Conservation (phyloP, 2,329 filamentous ascomycete genomes). For the Apiospora arundinis region DNA sequence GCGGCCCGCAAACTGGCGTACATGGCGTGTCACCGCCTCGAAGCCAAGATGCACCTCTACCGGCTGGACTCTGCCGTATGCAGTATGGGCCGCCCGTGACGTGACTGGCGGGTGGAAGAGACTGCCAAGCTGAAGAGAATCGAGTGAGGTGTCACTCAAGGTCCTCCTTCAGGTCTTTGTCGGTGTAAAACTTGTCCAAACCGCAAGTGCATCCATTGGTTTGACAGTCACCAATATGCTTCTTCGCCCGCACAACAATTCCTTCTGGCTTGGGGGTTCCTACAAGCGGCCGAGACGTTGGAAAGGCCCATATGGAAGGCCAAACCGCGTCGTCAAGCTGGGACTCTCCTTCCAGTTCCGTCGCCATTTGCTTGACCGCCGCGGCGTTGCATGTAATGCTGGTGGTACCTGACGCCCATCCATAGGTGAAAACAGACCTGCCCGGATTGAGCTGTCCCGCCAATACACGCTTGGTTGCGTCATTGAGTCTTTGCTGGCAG, state of each 20-base stretch:
- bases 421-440: constrained; percentile 72
- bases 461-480: constrained; percentile 46
- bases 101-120: neutral
- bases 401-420: constrained; percentile 68
- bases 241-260: constrained; percentile 31
- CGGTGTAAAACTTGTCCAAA: constrained; percentile 33
- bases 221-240: constrained; percentile 40
- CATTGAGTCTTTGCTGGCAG: constrained; percentile 27
- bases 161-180: neutral
- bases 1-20: neutral
- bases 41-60: neutral
- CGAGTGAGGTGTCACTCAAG: neutral
- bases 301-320: constrained; percentile 41
- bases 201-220: constrained; percentile 36
- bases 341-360: constrained; percentile 35
- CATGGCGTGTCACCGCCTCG: neutral
- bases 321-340: constrained; percentile 32
- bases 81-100: neutral
- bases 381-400: constrained; percentile 76
- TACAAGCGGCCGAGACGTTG: constrained; percentile 39
- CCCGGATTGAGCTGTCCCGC: constrained; percentile 54
- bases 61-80: neutral
- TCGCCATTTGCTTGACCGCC: constrained; percentile 70
- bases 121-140: neutral
- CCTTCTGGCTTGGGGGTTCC: constrained; percentile 34